Evolutionary conservation across 106 monocot species (phyloP).

Genomic region (Acanthochlamys bracteata): DNA sequence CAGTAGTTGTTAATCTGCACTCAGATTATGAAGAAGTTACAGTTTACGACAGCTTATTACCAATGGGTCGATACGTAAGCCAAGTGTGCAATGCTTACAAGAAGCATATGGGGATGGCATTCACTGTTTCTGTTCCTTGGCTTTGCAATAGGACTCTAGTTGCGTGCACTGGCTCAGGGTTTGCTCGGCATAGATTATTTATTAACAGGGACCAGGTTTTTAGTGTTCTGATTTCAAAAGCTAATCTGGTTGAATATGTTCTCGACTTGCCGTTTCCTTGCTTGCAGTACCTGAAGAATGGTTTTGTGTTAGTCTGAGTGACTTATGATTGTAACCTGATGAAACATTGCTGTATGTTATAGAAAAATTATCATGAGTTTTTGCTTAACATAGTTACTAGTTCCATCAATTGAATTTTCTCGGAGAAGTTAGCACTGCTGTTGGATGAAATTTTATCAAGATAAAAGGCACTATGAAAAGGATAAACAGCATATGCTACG

Average conservation of each 20-base stretch:
- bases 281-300: constrained; percentile 58
- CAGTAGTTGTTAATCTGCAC: constrained; percentile 85
- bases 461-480: too few species aligned
- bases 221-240: constrained; percentile 30
- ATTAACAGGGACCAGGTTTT: constrained; percentile 23
- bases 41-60: constrained; percentile 26
- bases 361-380: too few species aligned
- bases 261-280: constrained; percentile 76
- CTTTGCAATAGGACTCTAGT: constrained; percentile 84
- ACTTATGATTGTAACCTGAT: neutral
- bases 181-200: constrained; percentile 1
- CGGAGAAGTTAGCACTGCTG: too few species aligned
- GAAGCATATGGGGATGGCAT: constrained; percentile 58
- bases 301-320: constrained; percentile 48
- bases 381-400: neutral
- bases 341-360: too few species aligned
- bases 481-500: too few species aligned
- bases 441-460: too few species aligned
- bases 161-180: constrained; percentile 30
- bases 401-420: too few species aligned
- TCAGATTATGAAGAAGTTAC: constrained; percentile 47
- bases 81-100: constrained; percentile 75
- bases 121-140: constrained; percentile 73
- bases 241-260: constrained; percentile 41
- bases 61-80: constrained; percentile 62